These are phyloP conservation scores for Pichia paraexigua DNA, from an alignment of 805 yeast genomes.

Conservation along the genomic window DNA sequence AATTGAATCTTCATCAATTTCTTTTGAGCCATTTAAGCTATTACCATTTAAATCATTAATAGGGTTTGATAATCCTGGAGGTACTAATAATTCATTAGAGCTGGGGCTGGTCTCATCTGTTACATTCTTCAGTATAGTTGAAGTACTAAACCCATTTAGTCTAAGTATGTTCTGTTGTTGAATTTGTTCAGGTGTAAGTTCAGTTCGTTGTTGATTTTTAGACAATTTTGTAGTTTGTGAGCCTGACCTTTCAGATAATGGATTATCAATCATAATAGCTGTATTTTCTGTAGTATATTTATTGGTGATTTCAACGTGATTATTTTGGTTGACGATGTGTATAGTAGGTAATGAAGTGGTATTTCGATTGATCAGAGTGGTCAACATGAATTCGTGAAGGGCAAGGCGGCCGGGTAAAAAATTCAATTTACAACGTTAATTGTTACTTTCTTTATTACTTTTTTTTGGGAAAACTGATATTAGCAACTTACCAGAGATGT, in stretches of 20 bases:
- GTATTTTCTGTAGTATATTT: neutral
- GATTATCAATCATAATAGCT: neutral
- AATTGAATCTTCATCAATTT: neutral
- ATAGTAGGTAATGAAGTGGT: no score
- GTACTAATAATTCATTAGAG: neutral
- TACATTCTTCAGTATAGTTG: conserved; percentile 5
- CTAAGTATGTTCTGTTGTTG: conserved; percentile 13
- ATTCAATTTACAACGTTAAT: neutral
- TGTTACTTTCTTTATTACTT: neutral
- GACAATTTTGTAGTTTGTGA: conserved; percentile 7
- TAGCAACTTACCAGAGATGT: conserved; percentile 14
- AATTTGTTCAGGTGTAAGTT: conserved; percentile 12
- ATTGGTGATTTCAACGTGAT: neutral
- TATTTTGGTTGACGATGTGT: neutral
- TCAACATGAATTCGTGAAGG: neutral
- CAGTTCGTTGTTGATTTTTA: conserved; percentile 18
- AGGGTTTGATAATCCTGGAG: neutral
- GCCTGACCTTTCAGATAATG: conserved; percentile 7
- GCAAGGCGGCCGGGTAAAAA: conserved; percentile 2
- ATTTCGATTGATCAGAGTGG: neutral
- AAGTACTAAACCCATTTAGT: conserved; percentile 9
- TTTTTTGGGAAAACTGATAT: neutral
- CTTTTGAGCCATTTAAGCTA: neutral
- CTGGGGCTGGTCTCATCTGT: neutral
- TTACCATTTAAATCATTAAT: conserved; percentile 9